Base-by-base conservation (phyloP, 1,139 yeast genomes). In the Nakaseomyces bracarensis region DNA sequence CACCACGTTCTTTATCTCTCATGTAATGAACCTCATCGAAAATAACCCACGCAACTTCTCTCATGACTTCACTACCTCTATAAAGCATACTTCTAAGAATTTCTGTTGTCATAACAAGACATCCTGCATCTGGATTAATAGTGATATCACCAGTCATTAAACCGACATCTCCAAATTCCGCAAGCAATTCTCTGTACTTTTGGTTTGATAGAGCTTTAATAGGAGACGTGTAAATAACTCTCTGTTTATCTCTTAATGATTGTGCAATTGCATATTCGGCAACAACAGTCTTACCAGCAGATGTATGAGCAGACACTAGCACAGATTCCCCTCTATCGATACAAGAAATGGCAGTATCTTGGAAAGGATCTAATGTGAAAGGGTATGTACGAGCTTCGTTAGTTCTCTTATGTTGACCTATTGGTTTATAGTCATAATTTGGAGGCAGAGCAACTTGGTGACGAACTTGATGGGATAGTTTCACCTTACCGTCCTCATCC, bases 211-310 rank as follows among this genome's bases (percentile, higher is more conserved):
- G 73, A 0, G 98, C 98, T 62, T 91, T 91, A 59, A 91, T 91
- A 3, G 99, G 99, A 2, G 97, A 89, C 0, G 99, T 91, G 60
- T 91, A 91, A 48, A 91, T 91, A 42, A 91, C 96, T 65, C 96
- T 78, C 60, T 91, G 96, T 66, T 86, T 87, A 43, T 85, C 87
- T 54, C 87, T 70, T 49, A 86, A 68, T 11, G 96, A 85, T 68
- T 87, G 94, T 1, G 98, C 97, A 67, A 91, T 91, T 34, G 98
- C 97, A 58, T 91, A 93, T 60, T 91, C 99, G 0, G 99, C 99
- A 40, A 91, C 98, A 38, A 93, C 99, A 0, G 99, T 91, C 61
- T 91, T 91, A 68, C 99, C 99, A 6, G 98, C 98, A 23, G 97
- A 89, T 0, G 98, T 89, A 59, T 91, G 99, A 0, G 99, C 99